Evolutionary conservation across 1,284 basidiomycete species (phyloP), one percentile per base, ranked within the genome.

Genomic region (Fomitopsis palustris): DNA sequence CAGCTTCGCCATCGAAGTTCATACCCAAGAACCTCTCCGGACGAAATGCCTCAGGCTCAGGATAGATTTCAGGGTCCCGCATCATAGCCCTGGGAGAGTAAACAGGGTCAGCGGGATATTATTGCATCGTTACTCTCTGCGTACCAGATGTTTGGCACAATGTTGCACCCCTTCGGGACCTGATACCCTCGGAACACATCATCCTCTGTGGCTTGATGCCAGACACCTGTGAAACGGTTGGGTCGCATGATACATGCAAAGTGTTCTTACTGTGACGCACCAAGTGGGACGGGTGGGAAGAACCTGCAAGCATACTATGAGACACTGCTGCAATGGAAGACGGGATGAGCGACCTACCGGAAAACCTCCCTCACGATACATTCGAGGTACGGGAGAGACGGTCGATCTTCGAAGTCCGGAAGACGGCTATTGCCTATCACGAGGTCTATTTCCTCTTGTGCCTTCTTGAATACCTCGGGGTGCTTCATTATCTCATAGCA

Each of bases 71-170:
- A 3, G 67, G 60, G 47, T 73, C 67, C 17, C 68, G 68, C 1
- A 65, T 65, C 69, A 75, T 73, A 1, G 64, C 68, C 73, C 74
- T 74, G 54, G 2, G 47, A 33, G 16, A 53, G n/a, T 29, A 55
- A 52, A 17, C 14, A 21, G 19, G 21, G 35, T 19, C 9, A 33
- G n/a, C 35, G 19, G 3, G 2, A 35, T 6, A 9, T 19, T n/a
- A n/a, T n/a, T n/a, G n/a, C 31, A 37, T 17, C 19, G 4, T 4
- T 16, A 9, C 16, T 42, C 31, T 45, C 16, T 10, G 56, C 61
- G 33, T 10, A 81, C 81, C 77, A 81, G 51, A 81, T 76, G 62
- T 82, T 83, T 14, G 77, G 74, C 45, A 82, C 65, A 6, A 84
- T 21, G 2, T 6, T 54, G 12, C 33, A 12, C 1, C 35, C 55